phyloP scores from a whole-genome alignment of 306 rosid species.

The Fragaria ananassa region DNA sequence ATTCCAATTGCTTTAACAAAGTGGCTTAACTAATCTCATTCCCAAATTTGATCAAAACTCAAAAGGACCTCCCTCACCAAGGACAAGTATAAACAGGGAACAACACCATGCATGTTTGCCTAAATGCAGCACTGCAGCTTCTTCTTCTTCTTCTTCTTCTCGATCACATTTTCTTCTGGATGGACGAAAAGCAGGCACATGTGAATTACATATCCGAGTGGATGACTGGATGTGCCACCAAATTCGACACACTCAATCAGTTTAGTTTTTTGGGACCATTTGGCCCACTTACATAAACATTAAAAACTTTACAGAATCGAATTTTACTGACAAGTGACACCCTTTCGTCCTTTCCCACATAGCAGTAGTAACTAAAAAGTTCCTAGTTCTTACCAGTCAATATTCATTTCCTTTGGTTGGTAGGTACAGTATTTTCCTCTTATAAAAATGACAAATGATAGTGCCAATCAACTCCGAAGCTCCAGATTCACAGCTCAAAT shows the following conservation, averaged over 20 bases:
- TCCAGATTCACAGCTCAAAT: neutral
- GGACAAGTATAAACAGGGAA: neutral
- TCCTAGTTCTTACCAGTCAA: neutral
- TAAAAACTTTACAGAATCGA: conserved; percentile 3
- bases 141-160: neutral
- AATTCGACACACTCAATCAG: conserved; percentile 14
- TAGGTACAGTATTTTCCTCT: neutral
- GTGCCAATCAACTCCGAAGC: neutral
- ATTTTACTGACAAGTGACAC: conserved; percentile 14
- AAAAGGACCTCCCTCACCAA: neutral
- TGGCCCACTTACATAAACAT: neutral
- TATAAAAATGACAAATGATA: neutral
- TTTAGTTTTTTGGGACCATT: neutral
- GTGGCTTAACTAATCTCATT: neutral
- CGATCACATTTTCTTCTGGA: neutral
- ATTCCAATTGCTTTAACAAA: neutral
- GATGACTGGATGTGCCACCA: neutral
- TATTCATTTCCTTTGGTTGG: neutral
- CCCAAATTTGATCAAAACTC: neutral
- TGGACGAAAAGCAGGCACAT: neutral
- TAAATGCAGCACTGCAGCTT: neutral
- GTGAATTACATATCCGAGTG: neutral
- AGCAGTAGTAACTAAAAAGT: neutral
- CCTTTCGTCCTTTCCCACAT: neutral
- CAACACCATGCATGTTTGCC: too few relatives aligned